Base-by-base conservation (phyloP, 805 yeast species). In the Starmerella tilneyi region DNA sequence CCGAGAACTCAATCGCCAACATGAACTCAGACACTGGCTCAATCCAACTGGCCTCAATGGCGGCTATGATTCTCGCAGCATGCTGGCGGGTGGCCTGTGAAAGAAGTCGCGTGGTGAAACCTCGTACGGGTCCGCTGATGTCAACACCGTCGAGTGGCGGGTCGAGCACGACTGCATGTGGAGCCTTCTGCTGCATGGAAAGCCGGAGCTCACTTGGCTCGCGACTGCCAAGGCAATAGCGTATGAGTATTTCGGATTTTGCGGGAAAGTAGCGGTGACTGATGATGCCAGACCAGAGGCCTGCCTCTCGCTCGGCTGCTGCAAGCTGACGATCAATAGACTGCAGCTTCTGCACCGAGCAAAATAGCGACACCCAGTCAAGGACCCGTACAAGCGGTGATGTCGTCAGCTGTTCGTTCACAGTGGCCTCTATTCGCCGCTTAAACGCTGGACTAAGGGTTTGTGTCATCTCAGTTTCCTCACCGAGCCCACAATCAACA, bases 401-500 rank as follows among this genome's bases (percentile, higher is more conserved):
- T 19, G 57, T 63, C 19, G 63, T 63, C 16, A 84, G 65, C 15
- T 70, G 68, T 20, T 66, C 65, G 59, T 84, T 83, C 8, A 76
- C 74, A 2, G 69, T 61, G 22, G 65, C 65, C 56, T 81, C 86
- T 17, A 84, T 57, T 45, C 69, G 70, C 12, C 59, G 60, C 42
- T 63, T 61, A 5, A 69, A 62, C 5, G 50, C 51, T 1, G 54
- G 9, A 27, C 34, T 36, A 21, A 46, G 21, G 29, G 30, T 15
- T 7, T 21, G 21, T 5, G 12, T 50, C 5, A 60, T 55, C 1
- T 54, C 47, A 11, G 59, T 58, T 8, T 60, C 54, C 55, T 81
- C 79, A 19, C 73, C 65, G 45, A 86, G 73, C 45, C 75, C 71
- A 62, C 86, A 81, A 59, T 84, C 89, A 17, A 89, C 81, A 48